Percentiles rank a stretch among this genome's conserved stretches.
Evolutionary conservation across 257 asterid species (phyloP).

Genomic region (Fraxinus pennsylvanica): DNA sequence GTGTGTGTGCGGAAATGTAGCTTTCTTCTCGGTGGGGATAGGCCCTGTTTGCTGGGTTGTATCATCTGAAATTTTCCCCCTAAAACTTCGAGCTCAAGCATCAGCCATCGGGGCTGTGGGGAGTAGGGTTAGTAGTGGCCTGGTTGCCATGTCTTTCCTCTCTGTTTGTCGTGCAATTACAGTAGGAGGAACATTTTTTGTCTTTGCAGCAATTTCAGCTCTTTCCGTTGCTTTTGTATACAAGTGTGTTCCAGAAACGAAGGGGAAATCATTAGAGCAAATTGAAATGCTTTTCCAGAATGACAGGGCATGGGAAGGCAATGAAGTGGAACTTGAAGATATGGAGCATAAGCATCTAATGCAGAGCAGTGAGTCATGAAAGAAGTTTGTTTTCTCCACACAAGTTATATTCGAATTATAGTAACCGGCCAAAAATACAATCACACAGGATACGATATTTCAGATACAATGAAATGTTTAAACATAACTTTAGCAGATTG

Average conservation of each 20-base stretch:
- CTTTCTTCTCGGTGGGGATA: conserved; percentile 70
- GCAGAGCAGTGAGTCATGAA: conserved; percentile 24
- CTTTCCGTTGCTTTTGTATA: conserved; percentile 53
- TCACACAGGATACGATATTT: neutral
- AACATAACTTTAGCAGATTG: neutral
- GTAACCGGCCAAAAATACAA: neutral
- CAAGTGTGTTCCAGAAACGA: conserved; percentile 58
- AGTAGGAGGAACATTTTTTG: conserved; percentile 60
- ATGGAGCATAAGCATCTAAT: conserved; percentile 39
- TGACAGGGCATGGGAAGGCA: conserved; percentile 32
- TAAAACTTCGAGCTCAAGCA: conserved; percentile 64
- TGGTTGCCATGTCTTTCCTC: conserved; percentile 66
- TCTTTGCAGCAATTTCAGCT: conserved; percentile 54
- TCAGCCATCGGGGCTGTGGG: conserved; percentile 63
- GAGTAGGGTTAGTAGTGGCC: conserved; percentile 60
- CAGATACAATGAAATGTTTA: neutral
- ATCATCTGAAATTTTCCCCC: conserved; percentile 62
- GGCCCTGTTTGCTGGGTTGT: conserved; percentile 78
- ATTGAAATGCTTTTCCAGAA: conserved; percentile 56
- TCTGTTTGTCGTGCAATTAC: conserved; percentile 49
- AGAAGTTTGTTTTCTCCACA: neutral
- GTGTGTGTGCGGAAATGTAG: conserved; percentile 64
- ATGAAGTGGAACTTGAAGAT: conserved; percentile 55
- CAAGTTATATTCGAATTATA: neutral
- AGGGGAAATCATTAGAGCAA: conserved; percentile 71